Evolutionary conservation across 176 grass and related monocot species (phyloP).

Genomic region (Aegilops speltoides): DNA sequence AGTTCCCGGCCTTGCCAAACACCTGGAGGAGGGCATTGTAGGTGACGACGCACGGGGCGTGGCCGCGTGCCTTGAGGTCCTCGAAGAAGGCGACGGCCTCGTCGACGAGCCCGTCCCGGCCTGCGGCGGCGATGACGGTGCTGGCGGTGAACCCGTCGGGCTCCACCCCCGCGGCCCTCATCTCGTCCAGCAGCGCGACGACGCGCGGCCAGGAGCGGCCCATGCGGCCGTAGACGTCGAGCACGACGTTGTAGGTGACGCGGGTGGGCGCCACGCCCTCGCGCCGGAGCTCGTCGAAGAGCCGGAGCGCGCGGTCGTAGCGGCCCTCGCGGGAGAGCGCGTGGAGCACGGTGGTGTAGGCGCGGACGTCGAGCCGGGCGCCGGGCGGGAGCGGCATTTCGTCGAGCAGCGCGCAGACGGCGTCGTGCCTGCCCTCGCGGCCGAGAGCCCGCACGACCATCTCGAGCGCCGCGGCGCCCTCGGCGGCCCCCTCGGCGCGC

Average conservation of each 20-base stretch:
- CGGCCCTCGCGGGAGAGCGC: constrained; percentile 52
- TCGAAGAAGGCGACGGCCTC: constrained; percentile 68
- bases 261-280: constrained; percentile 60
- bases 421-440: constrained; percentile 37
- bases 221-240: constrained; percentile 81
- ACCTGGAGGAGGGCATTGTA: constrained; percentile 87
- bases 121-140: constrained; percentile 72
- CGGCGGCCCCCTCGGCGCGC: constrained; percentile 19
- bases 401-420: constrained; percentile 65
- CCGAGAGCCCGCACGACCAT: constrained; percentile 55
- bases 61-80: constrained; percentile 61
- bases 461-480: constrained; percentile 50
- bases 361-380: constrained; percentile 60
- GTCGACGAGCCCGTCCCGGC: constrained; percentile 54
- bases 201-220: constrained; percentile 75
- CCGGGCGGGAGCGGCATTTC: constrained; percentile 46
- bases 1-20: constrained; percentile 72
- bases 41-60: constrained; percentile 56
- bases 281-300: constrained; percentile 59
- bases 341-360: constrained; percentile 83
- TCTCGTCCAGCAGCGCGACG: constrained; percentile 60
- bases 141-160: constrained; percentile 88
- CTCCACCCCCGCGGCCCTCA: constrained; percentile 33
- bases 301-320: constrained; percentile 55
- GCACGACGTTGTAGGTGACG: constrained; percentile 94